Percentiles rank a stretch among this genome's conserved stretches.
These are phyloP conservation scores for Collybia mongolica DNA, from an alignment of 768 basidiomycete genomes.

Conservation along the genomic window DNA sequence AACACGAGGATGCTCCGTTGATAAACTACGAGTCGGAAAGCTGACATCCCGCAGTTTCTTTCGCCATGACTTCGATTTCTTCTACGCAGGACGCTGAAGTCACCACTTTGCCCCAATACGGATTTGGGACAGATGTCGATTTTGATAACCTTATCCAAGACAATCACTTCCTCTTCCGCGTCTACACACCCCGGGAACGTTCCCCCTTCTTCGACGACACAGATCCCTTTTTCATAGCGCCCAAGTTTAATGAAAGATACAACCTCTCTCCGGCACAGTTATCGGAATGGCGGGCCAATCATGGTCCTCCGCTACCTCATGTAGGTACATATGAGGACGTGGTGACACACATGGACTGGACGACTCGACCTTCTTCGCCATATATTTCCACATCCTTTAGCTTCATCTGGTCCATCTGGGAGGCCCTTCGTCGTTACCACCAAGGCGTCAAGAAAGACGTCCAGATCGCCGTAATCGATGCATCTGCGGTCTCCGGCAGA, in stretches of 20 bases:
- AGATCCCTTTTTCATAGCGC: constrained; percentile 69
- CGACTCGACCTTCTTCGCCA: constrained; percentile 64
- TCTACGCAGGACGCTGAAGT: constrained; percentile 21
- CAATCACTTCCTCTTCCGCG: constrained; percentile 78
- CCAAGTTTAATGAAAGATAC: constrained; percentile 56
- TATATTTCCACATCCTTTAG: constrained; percentile 79
- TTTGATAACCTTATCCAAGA: constrained; percentile 60
- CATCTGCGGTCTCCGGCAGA: constrained; percentile 51
- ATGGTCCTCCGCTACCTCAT: constrained; percentile 5
- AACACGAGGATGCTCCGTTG: constrained; percentile 30
- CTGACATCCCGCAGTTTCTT: constrained; percentile 5
- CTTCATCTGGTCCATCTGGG: constrained; percentile 82
- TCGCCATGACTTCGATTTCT: constrained; percentile 22
- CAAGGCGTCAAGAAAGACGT: constrained; percentile 71
- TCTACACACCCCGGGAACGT: constrained; percentile 70
- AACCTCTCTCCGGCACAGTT: constrained; percentile 30
- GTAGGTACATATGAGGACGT: constrained; percentile 57
- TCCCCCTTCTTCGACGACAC: constrained; percentile 51
- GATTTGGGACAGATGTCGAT: constrained; percentile 61
- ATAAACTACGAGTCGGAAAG: constrained; percentile 11
- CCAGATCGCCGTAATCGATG: constrained; percentile 79
- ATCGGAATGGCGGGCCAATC: constrained; percentile 7
- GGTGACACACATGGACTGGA: constrained; percentile 74
- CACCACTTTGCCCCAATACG: constrained; percentile 62
- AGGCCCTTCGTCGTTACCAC: constrained; percentile 74